These are phyloP conservation scores for Neurospora sp. DNA, from an alignment of 495 filamentous ascomycete genomes.

Conservation along the genomic window DNA sequence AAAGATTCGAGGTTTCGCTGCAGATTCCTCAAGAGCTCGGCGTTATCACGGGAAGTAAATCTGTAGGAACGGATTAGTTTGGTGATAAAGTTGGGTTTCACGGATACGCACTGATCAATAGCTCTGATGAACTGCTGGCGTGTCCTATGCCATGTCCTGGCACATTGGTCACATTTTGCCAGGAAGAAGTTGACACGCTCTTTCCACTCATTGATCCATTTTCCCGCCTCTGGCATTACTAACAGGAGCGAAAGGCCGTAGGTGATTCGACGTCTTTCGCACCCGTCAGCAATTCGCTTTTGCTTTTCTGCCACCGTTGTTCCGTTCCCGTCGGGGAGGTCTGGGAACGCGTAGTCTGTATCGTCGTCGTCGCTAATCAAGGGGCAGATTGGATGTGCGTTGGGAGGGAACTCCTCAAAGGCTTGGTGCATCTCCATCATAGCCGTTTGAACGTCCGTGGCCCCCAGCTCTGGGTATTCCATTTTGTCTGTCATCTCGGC, in stretches of 20 bases:
- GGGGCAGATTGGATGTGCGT: conserved; percentile 36
- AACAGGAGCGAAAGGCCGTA: conserved; percentile 58
- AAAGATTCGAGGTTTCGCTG: conserved; percentile 35
- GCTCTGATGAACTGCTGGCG: conserved; percentile 14
- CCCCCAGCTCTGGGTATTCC: background rate
- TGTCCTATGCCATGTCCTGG: conserved; percentile 67
- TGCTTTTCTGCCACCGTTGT: conserved; percentile 27
- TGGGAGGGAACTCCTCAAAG: conserved; percentile 17
- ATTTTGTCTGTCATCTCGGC: conserved; percentile 14
- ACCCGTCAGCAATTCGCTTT: conserved; percentile 36
- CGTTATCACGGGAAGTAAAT: background rate
- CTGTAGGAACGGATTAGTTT: background rate
- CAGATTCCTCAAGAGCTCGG: conserved; percentile 23
- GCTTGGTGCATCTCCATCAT: conserved; percentile 19
- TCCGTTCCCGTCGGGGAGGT: conserved; percentile 22
- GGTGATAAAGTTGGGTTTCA: background rate
- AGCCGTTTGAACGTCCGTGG: conserved; percentile 9
- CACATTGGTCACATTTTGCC: conserved; percentile 66
- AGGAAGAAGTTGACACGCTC: conserved; percentile 38
- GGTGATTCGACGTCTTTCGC: conserved; percentile 43
- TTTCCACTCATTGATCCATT: conserved; percentile 49
- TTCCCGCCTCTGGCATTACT: conserved; percentile 52
- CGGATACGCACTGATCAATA: conserved; percentile 33
- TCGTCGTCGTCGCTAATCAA: conserved; percentile 31
- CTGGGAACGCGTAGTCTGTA: conserved; percentile 44